These are phyloP conservation scores for Solanum chiquidenum DNA, from an alignment of 257 asterid genomes.

Conservation along the genomic window DNA sequence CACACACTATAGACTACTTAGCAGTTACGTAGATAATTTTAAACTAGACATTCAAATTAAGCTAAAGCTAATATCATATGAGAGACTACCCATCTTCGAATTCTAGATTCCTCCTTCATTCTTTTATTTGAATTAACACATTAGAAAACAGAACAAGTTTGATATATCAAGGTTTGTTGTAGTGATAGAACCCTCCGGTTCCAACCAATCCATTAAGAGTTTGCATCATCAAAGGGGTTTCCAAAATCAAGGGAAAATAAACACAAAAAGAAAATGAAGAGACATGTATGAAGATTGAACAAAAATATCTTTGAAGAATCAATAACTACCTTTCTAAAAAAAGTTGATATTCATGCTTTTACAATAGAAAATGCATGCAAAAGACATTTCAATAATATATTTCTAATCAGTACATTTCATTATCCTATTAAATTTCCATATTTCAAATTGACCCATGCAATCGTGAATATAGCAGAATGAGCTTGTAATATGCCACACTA, in stretches of 20 bases:
- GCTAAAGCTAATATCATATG: background rate
- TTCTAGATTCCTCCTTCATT: background rate
- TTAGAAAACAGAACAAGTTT: background rate
- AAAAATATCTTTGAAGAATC: background rate
- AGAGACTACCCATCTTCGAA: background rate
- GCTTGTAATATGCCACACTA: background rate
- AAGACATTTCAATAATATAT: background rate
- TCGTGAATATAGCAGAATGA: background rate
- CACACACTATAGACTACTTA: background rate
- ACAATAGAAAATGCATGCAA: background rate
- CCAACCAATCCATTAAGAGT: background rate
- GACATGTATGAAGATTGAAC: background rate
- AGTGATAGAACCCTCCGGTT: background rate
- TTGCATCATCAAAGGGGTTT: background rate
- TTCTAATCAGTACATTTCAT: background rate
- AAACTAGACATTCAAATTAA: background rate
- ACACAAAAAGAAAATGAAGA: background rate
- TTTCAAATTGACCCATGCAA: background rate
- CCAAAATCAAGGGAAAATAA: background rate
- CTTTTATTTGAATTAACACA: background rate
- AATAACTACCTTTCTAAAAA: background rate
- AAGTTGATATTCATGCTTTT: background rate
- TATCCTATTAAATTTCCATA: background rate
- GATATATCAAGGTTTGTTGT: background rate
- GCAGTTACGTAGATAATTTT: background rate